Conservation (phyloP, 2,329 filamentous ascomycete genomes). For the Dothideomycetes sp. region DNA sequence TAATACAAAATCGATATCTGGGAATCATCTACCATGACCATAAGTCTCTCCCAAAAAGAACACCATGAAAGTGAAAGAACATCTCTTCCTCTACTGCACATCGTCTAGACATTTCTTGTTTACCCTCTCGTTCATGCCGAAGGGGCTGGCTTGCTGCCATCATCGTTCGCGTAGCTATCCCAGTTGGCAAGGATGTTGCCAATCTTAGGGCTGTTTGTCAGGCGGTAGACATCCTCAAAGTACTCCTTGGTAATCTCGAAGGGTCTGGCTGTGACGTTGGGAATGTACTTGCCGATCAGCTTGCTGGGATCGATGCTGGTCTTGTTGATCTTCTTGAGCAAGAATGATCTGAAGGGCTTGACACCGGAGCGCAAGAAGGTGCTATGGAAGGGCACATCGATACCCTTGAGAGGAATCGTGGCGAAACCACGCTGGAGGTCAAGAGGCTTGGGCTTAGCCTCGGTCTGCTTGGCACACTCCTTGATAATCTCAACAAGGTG, state of each 20-base stretch:
- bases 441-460: conserved; percentile 78
- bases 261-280: conserved; percentile 92
- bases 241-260: conserved; percentile 97
- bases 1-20: too few relatives aligned
- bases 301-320: conserved; percentile 96
- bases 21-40: too few relatives aligned
- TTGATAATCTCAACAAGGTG: conserved; percentile 87
- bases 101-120: too few relatives aligned
- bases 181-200: conserved; percentile 72
- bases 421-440: conserved; percentile 92
- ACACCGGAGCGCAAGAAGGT: conserved; percentile 96
- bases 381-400: conserved; percentile 98
- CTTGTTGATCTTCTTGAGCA: conserved; percentile 99
- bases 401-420: conserved; percentile 91
- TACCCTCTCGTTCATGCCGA: conserved; percentile 5
- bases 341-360: conserved; percentile 96
- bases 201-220: conserved; percentile 76
- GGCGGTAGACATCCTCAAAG: conserved; percentile 94
- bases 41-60: too few relatives aligned
- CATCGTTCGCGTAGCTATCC: conserved; percentile 42
- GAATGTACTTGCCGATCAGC: conserved; percentile 96
- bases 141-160: conserved; percentile 8
- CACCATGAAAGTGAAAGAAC: too few relatives aligned
- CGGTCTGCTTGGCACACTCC: conserved; percentile 76
- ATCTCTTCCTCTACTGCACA: too few relatives aligned